Evolutionary conservation across 1,284 basidiomycete genomes (phyloP).

Genomic region (Taiwanofungus camphoratus): DNA sequence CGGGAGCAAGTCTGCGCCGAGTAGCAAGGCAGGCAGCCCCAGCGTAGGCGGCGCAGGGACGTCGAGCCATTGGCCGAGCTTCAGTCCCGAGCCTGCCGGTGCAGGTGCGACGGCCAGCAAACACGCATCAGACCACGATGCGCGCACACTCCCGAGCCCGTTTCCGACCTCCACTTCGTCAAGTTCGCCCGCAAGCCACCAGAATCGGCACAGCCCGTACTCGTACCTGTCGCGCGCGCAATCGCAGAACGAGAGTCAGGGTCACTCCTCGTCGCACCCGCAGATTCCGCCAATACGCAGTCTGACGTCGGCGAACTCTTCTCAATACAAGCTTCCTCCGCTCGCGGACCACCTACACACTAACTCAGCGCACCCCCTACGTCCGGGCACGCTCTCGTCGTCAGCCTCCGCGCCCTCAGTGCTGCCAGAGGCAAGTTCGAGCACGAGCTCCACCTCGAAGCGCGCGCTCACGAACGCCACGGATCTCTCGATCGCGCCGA

Average conservation of each 20-base stretch:
- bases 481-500: conserved; percentile 17
- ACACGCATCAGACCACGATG: too few relatives aligned
- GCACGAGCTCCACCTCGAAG: conserved; percentile 18
- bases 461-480: conserved; percentile 16
- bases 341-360: neutral
- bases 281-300: conserved; percentile 2
- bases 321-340: conserved; percentile 1
- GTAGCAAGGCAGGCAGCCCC: neutral
- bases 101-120: too few relatives aligned
- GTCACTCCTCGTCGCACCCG: neutral
- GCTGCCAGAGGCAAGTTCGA: conserved; percentile 6
- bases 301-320: neutral
- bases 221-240: conserved; percentile 1
- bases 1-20: neutral
- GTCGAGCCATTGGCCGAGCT: conserved; percentile 5
- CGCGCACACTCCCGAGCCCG: too few relatives aligned
- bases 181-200: too few relatives aligned
- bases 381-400: conserved; percentile 8
- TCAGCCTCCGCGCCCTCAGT: conserved; percentile 17
- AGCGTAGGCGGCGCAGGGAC: neutral
- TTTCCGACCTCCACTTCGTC: too few relatives aligned
- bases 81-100: conserved; percentile 2
- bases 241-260: neutral
- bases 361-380: neutral
- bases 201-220: too few relatives aligned